These are phyloP conservation scores for Lojkania enalia DNA, from an alignment of 2,329 filamentous ascomycete genomes.

Conservation along the genomic window DNA sequence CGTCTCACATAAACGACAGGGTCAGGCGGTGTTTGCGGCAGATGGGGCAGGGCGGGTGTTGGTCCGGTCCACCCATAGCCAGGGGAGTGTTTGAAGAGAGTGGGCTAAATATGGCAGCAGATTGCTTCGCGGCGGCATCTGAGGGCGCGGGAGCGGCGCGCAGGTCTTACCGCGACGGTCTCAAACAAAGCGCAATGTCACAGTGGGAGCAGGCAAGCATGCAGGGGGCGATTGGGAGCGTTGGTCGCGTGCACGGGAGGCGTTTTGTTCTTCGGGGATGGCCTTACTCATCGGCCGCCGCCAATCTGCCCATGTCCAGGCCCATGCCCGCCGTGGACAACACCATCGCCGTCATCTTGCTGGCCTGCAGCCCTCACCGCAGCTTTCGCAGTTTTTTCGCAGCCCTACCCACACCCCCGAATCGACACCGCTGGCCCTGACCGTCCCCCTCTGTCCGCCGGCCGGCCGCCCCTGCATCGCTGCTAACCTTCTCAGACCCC, in stretches of 20 bases:
- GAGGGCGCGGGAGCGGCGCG: slow-evolving; percentile 2
- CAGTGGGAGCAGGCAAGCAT: neutral
- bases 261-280: neutral
- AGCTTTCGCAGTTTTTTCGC: neutral
- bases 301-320: neutral
- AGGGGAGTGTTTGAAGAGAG: slow-evolving; percentile 25
- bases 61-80: neutral
- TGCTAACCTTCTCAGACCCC: slow-evolving; percentile 7
- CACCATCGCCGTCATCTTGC: neutral
- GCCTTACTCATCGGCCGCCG: neutral
- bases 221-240: neutral
- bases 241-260: slow-evolving; percentile 8
- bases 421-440: neutral
- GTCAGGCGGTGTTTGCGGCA: neutral
- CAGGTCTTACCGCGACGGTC: slow-evolving; percentile 10
- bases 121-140: slow-evolving; percentile 6
- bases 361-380: neutral
- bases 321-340: neutral
- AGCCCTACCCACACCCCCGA: neutral
- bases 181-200: slow-evolving; percentile 14
- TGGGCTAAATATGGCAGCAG: slow-evolving; percentile 23
- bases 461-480: neutral
- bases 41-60: neutral
- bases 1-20: too few relatives aligned
- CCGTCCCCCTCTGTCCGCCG: neutral